A percentile compares a stretch with the other conserved stretches of the same genome.
Conservation (phyloP, 148 eudicot genomes). For the Rhododendron williamsianum region DNA sequence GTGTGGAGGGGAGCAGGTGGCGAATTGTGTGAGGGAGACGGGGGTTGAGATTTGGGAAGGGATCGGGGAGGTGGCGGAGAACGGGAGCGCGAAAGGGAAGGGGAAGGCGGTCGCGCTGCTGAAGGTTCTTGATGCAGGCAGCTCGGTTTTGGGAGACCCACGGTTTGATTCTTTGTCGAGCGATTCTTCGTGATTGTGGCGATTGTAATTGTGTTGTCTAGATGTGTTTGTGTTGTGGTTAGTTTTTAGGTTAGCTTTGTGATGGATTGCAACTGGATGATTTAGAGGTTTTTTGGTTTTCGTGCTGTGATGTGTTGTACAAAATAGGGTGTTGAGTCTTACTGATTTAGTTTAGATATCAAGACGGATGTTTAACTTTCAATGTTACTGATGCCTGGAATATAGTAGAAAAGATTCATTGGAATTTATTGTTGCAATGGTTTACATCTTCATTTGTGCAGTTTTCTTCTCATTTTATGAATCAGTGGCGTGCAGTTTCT, state of each 20-base stretch:
- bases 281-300: neutral
- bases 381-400: neutral
- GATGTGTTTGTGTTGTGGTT: neutral
- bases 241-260: no score
- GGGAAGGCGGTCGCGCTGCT: slow-evolving; percentile 53
- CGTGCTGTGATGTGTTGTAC: slow-evolving; percentile 3
- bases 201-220: neutral
- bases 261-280: neutral
- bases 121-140: slow-evolving; percentile 40
- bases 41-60: slow-evolving; percentile 46
- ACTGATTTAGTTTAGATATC: neutral
- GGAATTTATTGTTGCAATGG: neutral
- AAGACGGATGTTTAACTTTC: neutral
- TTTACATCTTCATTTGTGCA: neutral
- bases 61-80: slow-evolving; percentile 47
- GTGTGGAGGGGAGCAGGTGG: slow-evolving; percentile 48
- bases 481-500: neutral
- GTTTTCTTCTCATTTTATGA: neutral
- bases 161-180: slow-evolving; percentile 15
- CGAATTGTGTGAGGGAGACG: slow-evolving; percentile 31
- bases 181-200: neutral
- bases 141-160: neutral
- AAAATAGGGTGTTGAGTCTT: neutral
- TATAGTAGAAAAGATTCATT: neutral
- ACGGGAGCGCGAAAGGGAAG: slow-evolving; percentile 72